Base-by-base conservation (phyloP, 2,329 filamentous ascomycete species). In the Sarocladiaceae sp. region DNA sequence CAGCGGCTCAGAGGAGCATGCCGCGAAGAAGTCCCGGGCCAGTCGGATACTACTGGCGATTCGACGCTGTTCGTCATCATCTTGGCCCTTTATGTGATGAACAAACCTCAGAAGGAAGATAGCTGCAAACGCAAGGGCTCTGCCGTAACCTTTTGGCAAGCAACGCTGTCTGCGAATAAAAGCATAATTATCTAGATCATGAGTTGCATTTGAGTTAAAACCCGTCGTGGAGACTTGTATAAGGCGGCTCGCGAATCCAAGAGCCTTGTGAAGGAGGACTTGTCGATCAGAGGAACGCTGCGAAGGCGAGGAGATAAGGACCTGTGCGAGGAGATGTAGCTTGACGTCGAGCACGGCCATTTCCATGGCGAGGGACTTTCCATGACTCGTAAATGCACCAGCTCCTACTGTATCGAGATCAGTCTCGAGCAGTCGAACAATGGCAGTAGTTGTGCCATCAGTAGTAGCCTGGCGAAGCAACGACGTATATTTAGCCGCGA, bases 31-130 rank as follows among this genome's bases (percentile, higher is more conserved):
- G n/a, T 55, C 47, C 21, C 56, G 54, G 1, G 57, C 50, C 43
- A 56, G 45, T 16, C 52, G 51, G 21, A 60, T 54, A 46, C 58
- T 55, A 39, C 55, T 56, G 3, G 55, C 55, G 6, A 56, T 57
- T 13, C 55, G 21, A 26, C 59, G 55, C 34, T 54, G 55, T 41
- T 60, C 57, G 32, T 59, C 56, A 21, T 47, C 31, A n/a, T 51
- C 53, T 12, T 50, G 50, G 6, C 40, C 42, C 27, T 47, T 50
- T 44, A 56, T 55, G 13, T 55, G 48, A 31, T 50, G 54, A 37
- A 58, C 59, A 44, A 58, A 60, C 15, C 52, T 48, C n/a, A 60
- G 52, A 3, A 60, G 53, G 47, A 60, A 60, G 10, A 58, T 55
- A 10, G 56, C 57, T 13, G 57, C 55, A 43, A 60, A 60, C 5